Conservation (phyloP, 1,284 basidiomycete species). For the Boletus semigastroideus region DNA sequence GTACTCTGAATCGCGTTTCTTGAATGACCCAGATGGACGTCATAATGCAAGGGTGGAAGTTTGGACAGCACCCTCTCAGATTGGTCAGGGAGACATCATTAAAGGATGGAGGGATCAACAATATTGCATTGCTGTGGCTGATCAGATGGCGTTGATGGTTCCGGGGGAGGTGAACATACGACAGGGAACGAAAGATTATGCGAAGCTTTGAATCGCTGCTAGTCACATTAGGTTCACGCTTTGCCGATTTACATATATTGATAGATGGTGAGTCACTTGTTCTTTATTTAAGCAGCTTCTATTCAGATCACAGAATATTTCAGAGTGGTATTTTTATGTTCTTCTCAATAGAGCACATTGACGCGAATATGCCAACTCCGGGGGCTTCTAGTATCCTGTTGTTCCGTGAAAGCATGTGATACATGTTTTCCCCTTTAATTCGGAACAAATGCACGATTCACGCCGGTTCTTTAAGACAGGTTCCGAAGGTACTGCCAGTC, state of each 20-base stretch:
- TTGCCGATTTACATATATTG: not conserved
- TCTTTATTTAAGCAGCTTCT: not conserved
- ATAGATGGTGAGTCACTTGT: slow-evolving; percentile 1
- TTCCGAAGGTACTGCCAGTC: too few species aligned
- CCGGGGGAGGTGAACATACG: slow-evolving; percentile 46
- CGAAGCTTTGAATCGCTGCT: slow-evolving; percentile 18
- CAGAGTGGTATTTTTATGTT: not conserved
- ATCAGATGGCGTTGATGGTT: slow-evolving; percentile 56
- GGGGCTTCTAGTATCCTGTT: not conserved
- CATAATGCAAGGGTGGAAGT: slow-evolving; percentile 59
- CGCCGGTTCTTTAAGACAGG: too few species aligned
- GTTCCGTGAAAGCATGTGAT: slow-evolving; percentile 3
- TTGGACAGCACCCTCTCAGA: slow-evolving; percentile 59
- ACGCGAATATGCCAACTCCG: not conserved
- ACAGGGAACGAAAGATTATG: slow-evolving; percentile 29
- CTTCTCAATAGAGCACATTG: not conserved
- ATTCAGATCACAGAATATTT: not conserved
- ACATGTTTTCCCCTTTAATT: too few species aligned
- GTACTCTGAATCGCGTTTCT: slow-evolving; percentile 49
- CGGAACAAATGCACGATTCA: too few species aligned
- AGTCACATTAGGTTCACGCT: not conserved
- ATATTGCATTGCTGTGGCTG: slow-evolving; percentile 58
- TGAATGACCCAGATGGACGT: slow-evolving; percentile 50
- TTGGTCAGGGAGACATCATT: slow-evolving; percentile 43
- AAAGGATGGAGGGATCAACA: slow-evolving; percentile 59